Conservation (phyloP, 2,329 filamentous ascomycete genomes). For the Emmonsiellopsis sp. region DNA sequence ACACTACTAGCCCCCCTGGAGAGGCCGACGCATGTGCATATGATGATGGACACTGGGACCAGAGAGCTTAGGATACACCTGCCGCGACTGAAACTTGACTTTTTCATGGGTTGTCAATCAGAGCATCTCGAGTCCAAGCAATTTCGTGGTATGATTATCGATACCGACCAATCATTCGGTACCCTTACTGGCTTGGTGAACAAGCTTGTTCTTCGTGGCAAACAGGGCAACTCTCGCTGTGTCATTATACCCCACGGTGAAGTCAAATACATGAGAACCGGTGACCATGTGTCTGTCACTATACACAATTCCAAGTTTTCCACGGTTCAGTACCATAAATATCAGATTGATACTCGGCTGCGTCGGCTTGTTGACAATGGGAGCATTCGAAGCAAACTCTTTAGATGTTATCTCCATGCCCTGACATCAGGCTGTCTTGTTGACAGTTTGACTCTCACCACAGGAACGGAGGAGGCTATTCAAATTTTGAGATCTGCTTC, state of each 20-base stretch:
- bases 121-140: conserved; percentile 35
- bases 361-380: conserved; percentile 43
- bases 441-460: conserved; percentile 24
- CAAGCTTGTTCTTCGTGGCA: conserved; percentile 37
- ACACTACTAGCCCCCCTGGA: conserved; percentile 32
- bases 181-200: conserved; percentile 41
- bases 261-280: conserved; percentile 8
- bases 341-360: conserved; percentile 40
- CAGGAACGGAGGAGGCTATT: conserved; percentile 23
- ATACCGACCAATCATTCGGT: conserved; percentile 36
- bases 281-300: conserved; percentile 26
- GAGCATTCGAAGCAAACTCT: conserved; percentile 43
- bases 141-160: conserved; percentile 42
- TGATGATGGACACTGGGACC: conserved; percentile 14
- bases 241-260: conserved; percentile 33
- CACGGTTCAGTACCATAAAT: conserved; percentile 29
- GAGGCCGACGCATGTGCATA: conserved; percentile 23
- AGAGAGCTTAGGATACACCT: conserved; percentile 31
- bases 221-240: conserved; percentile 17
- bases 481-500: conserved; percentile 33
- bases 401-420: conserved; percentile 33
- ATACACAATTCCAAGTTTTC: conserved; percentile 20
- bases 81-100: conserved; percentile 40
- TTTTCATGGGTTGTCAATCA: conserved; percentile 25
- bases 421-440: conserved; percentile 24